Base-by-base conservation (phyloP, 73 alveolate genomes). In the Paramecium primaurelia region DNA sequence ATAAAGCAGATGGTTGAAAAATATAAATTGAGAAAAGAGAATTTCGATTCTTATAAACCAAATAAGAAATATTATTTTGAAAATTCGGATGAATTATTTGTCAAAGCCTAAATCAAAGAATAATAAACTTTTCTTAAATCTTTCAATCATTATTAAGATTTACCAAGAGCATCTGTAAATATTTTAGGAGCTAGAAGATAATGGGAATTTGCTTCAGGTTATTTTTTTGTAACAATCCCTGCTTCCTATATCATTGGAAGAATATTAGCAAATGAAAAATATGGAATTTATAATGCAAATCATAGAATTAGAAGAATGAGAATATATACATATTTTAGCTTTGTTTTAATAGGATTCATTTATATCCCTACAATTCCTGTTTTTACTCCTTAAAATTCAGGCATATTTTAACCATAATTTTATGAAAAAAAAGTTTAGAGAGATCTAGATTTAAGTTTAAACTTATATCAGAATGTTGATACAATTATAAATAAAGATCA, bases 261-360 rank as follows among this genome's bases (percentile, higher is more conserved):
- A 71, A 25, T 71, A 5, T 71, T 71, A n/a, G 86, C 86, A 8
- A 38, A 36, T 36, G 86, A 71, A 71, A 36, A 73, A 16, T 71
- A 71, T 71, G 87, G 87, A 1, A 73, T 36, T 73, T 73, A 73
- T 73, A 73, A n/a, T 40, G 59, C 87, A 12, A 73, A 40, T 73
- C 44, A 73, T 22, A 73, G 64, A 38, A 18, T 37, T 37, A 0
- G 34, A 36, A 32, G 54, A 38, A 16, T 32, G 32, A 71, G 86
- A 71, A 34, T 71, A 1, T 20, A 18, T 6, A 36, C 86, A 4
- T 71, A 36, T 37, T 6, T 71, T 36, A 38, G 18, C 14, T 73
- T 73, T 20, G 16, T 73, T 6, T 30, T 40, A 16, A 22, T 73
- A 14, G 87, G 87, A n/a, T 16, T 37, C 1, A 12, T 73, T 14